phyloP scores from a whole-genome alignment of 2,329 filamentous ascomycete genomes.

The Furcasterigmium sp. region DNA sequence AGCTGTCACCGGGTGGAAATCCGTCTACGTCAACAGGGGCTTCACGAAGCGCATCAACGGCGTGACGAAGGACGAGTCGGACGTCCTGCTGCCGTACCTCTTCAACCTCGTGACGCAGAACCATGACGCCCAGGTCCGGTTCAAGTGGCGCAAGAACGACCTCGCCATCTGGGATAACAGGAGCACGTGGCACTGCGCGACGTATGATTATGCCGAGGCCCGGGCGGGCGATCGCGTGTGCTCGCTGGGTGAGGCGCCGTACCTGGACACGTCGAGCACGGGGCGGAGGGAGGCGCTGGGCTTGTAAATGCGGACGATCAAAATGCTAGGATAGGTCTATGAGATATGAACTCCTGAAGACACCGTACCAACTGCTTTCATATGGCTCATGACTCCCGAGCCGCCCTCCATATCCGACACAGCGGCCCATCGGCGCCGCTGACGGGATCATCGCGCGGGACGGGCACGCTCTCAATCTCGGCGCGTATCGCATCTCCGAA shows the following conservation, averaged over 20 bases:
- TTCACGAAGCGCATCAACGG: slow-evolving; percentile 52
- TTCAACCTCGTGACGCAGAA: slow-evolving; percentile 46
- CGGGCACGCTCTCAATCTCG: slow-evolving; percentile 3
- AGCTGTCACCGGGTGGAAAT: slow-evolving; percentile 52
- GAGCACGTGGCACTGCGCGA: slow-evolving; percentile 46
- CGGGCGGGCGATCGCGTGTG: slow-evolving; percentile 35
- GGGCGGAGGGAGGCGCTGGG: slow-evolving; percentile 31
- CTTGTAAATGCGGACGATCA: too few species aligned
- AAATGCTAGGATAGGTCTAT: too few species aligned
- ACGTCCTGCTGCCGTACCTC: slow-evolving; percentile 42
- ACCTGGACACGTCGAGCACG: slow-evolving; percentile 30
- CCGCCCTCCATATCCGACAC: slow-evolving; percentile 4
- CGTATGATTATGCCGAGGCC: slow-evolving; percentile 51
- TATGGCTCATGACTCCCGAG: neutral
- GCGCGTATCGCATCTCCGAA: neutral
- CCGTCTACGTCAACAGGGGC: slow-evolving; percentile 43
- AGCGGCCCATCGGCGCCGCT: slow-evolving; percentile 4
- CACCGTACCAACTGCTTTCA: neutral
- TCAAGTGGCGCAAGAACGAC: slow-evolving; percentile 47
- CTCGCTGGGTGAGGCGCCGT: slow-evolving; percentile 37
- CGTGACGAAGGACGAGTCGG: slow-evolving; percentile 47
- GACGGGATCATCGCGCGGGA: slow-evolving; percentile 5
- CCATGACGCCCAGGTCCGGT: slow-evolving; percentile 52
- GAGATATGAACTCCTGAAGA: too few species aligned
- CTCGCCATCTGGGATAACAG: slow-evolving; percentile 64